Evolutionary conservation across 768 basidiomycete species (phyloP), one percentile per base, ranked within the genome.

Genomic region (Pseudohyphozyma bogoriensis): DNA sequence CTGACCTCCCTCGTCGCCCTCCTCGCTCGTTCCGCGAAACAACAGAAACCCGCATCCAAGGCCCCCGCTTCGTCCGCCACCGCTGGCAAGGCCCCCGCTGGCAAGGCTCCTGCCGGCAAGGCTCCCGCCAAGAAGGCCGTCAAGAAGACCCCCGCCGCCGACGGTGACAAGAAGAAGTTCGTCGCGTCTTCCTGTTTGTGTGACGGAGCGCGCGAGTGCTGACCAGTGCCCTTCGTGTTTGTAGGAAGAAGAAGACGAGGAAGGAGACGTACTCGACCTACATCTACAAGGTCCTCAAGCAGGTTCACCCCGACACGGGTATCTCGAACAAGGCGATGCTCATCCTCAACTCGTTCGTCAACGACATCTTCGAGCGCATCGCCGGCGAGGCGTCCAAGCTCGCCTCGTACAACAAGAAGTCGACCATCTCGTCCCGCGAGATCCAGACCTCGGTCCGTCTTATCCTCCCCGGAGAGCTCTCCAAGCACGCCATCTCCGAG

Each of bases 231-330:
- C 40, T 18, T 42, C 40, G 40, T 31, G 50, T 31, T 36, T 42
- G 35, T 37, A 65, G 60, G 63, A 55, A 58, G 58, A 65, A 45
- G 51, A 56, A 55, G 45, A 32, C 47, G 40, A 59, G 64, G 61
- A 60, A 87, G 80, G 88, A 88, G 79, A 89, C 88, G 3, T 89
- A 89, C 60, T 62, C 70, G 24, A 64, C 68, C 29, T 71, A 71
- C 68, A 71, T 71, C 68, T 71, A 71, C 68, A 69, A 69, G 60
- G 70, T 71, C 56, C 58, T 71, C 39, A 71, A 71, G 67, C 70
- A 96, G 78, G 92, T 96, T 61, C 93, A 96, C 79, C 90, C 92
- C 54, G 93, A 96, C 72, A 97, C 89, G 53, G 93, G 92, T 85
- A 96, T 96, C 78, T 92, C 91, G 57, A 96, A 95, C 84, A 88